Conservation (phyloP, 352 stramenopile genomes). For the Phytophthora fragariaefolia region DNA sequence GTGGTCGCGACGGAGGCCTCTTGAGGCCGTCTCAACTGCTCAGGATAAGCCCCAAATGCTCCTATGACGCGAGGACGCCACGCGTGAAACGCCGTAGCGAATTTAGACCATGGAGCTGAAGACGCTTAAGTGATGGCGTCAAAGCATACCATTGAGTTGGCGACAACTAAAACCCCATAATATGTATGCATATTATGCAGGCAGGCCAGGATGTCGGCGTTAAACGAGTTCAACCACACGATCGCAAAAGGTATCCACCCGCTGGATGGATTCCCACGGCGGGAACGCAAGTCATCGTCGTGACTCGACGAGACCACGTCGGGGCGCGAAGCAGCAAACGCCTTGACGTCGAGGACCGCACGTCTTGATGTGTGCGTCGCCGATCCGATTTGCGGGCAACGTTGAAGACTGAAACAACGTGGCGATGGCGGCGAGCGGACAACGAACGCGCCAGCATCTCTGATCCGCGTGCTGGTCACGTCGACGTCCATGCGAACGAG, state of each 20-base stretch:
- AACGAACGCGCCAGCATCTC: neutral
- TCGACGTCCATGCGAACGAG: neutral
- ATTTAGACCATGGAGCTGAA: conserved; percentile 3
- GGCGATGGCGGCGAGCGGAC: conserved; percentile 5
- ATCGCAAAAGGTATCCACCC: conserved; percentile 1
- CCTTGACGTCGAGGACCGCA: neutral
- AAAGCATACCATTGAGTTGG: too few species aligned
- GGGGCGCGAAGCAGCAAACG: conserved; percentile 1
- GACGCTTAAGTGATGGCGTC: too few species aligned
- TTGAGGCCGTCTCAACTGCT: neutral
- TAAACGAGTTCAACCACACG: conserved; percentile 2
- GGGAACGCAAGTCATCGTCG: conserved; percentile 1
- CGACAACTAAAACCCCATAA: too few species aligned
- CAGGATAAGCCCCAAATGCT: neutral
- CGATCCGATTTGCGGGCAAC: neutral
- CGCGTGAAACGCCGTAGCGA: neutral
- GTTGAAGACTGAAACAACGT: conserved; percentile 6
- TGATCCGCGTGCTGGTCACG: neutral
- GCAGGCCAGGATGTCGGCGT: neutral
- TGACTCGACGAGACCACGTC: neutral
- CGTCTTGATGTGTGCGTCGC: neutral
- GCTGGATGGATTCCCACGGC: neutral
- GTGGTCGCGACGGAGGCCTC: neutral
- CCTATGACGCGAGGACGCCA: neutral
- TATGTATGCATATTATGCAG: neutral